phyloP scores from a whole-genome alignment of 768 basidiomycete genomes.

The Galerina marginata region DNA sequence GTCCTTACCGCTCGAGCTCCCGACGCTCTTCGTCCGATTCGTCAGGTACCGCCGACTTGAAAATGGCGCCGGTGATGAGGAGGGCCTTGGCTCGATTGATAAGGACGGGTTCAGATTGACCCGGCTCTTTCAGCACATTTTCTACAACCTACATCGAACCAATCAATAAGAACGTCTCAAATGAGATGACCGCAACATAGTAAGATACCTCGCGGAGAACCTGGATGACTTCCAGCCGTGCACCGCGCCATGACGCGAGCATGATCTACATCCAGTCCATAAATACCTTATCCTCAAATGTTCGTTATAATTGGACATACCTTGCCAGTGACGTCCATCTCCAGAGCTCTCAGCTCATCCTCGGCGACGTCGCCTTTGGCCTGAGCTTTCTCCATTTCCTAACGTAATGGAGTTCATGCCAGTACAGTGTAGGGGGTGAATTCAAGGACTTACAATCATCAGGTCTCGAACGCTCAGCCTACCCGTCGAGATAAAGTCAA shows the following conservation, averaged over 20 bases:
- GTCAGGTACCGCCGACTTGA: conserved; percentile 85
- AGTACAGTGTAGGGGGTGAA: not conserved
- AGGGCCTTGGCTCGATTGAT: conserved; percentile 89
- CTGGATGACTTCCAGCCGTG: conserved; percentile 91
- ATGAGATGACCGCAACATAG: not conserved
- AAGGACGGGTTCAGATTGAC: conserved; percentile 71
- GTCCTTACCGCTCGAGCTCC: conserved; percentile 84
- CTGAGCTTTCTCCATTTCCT: conserved; percentile 92
- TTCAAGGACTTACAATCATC: conserved; percentile 55
- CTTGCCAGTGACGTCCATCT: conserved; percentile 94
- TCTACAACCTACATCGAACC: conserved; percentile 81
- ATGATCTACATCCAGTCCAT: conserved; percentile 63
- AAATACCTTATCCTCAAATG: too few relatives aligned
- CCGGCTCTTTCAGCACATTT: conserved; percentile 81
- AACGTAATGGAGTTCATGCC: conserved; percentile 7
- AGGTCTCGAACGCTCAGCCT: conserved; percentile 78
- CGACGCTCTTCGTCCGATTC: conserved; percentile 93
- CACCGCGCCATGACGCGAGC: conserved; percentile 97
- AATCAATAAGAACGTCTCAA: conserved; percentile 9
- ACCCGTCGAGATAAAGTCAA: not conserved
- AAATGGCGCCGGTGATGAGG: conserved; percentile 87
- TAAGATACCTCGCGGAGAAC: conserved; percentile 70
- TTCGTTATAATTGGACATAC: conserved; percentile 34
- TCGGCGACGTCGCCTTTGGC: conserved; percentile 88
- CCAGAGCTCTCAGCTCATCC: conserved; percentile 84